Percentiles rank a stretch among this genome's conserved stretches.
These are phyloP conservation scores for Microbotryum violaceum DNA, from an alignment of 1,284 basidiomycete genomes.

Conservation along the genomic window DNA sequence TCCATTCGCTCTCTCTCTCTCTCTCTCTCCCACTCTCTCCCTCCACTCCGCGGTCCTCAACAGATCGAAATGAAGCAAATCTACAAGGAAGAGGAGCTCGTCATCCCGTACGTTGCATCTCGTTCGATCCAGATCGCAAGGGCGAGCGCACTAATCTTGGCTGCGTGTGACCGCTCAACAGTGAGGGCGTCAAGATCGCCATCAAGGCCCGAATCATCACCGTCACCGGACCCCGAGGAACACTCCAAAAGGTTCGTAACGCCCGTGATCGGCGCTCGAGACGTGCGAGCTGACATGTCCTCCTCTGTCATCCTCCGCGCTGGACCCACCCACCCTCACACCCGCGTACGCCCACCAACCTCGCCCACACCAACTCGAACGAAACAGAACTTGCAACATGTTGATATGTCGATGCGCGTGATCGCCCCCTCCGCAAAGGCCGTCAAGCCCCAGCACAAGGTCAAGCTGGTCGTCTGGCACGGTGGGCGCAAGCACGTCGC, in stretches of 20 bases:
- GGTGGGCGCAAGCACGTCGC: conserved; percentile 97
- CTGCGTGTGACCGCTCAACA: background rate
- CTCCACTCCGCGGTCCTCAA: conserved; percentile 39
- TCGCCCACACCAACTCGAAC: background rate
- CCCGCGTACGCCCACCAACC: background rate
- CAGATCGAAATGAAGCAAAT: conserved; percentile 71
- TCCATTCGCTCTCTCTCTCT: conserved; percentile 1
- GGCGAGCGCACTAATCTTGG: background rate
- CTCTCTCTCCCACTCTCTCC: conserved; percentile 18
- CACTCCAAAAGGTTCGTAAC: conserved; percentile 58
- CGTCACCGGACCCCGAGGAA: conserved; percentile 82
- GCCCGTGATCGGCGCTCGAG: background rate
- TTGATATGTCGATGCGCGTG: conserved; percentile 92
- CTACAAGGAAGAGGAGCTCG: conserved; percentile 87
- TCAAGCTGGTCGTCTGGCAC: conserved; percentile 95
- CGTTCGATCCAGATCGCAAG: background rate
- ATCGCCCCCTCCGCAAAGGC: conserved; percentile 52
- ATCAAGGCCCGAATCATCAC: conserved; percentile 84
- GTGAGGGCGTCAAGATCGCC: conserved; percentile 65
- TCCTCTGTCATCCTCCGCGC: background rate
- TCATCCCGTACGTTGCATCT: conserved; percentile 52
- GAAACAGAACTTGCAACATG: conserved; percentile 67
- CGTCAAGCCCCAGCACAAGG: conserved; percentile 51
- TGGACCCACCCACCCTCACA: background rate
- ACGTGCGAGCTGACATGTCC: background rate